Evolutionary conservation across 345 rosid species (phyloP), one percentile per base, ranked within the genome.

Genomic region (Rhizophora mangle): DNA sequence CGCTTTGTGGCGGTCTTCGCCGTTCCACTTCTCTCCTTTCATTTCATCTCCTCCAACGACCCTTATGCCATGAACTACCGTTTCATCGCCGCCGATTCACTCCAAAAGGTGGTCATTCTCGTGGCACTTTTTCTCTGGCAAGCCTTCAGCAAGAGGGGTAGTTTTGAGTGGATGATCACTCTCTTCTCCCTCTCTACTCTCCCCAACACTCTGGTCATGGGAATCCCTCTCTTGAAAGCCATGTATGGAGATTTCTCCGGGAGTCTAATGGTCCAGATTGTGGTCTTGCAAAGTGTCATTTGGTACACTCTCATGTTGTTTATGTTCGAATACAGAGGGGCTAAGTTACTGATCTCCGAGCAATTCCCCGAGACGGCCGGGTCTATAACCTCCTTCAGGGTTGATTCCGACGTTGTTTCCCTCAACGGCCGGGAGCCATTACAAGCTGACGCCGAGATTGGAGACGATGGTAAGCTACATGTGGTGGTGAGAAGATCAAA

Each of bases 271-370:
- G 94, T 91, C 65, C 97, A 91, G 61, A 84, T 90, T 59, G 96
- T 90, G 24, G 96, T 90, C n/a, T 62, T 88, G 47, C 94, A 90
- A 68, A 85, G 94, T 60, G 87, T 91, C 58, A 81, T 91, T 29
- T 91, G 97, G 97, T 91, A 88, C 72, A 91, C 97, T 1, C 77
- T 91, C 19, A 86, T 91, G 92, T 87, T 91, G 30, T 85, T 88
- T 76, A 51, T 91, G 85, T 91, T 91, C 18, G 97, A 91, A 69
- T 91, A 88, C 63, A 74, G 97, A 54, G 97, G 95, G 1, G 95
- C 97, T 2, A 85, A 74, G 84, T 81, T 86, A 53, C 80, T 91
- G 24, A 88, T 91, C 79, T 76, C 82, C 53, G 97, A 91, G 30
- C 95, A 91, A 69, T 91, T 91, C 76, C 97, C 97, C 0, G 97